Evolutionary conservation across 75 land plant genomes (phyloP).

Genomic region (Azolla pinnata): DNA sequence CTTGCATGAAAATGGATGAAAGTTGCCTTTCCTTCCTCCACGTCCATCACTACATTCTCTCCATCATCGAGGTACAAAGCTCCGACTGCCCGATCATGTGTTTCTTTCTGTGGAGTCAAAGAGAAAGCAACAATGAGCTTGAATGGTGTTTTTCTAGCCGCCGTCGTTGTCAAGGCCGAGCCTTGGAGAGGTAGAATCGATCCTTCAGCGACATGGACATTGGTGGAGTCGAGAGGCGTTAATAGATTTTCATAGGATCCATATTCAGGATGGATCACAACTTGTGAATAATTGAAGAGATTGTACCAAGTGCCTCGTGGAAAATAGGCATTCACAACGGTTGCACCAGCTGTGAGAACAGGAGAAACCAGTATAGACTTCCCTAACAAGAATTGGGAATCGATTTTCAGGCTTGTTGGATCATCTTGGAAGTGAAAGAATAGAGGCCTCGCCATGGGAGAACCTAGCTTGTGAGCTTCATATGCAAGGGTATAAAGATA

Average conservation of each 20-base stretch:
- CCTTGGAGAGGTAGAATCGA: slow-evolving; percentile 74
- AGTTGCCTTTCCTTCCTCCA: slow-evolving; percentile 39
- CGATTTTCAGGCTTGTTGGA: slow-evolving; percentile 32
- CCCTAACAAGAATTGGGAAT: slow-evolving; percentile 66
- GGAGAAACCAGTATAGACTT: slow-evolving; percentile 67
- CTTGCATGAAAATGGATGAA: slow-evolving; percentile 42
- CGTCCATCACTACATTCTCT: slow-evolving; percentile 55
- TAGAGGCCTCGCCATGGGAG: slow-evolving; percentile 77
- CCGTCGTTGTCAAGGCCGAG: slow-evolving; percentile 40
- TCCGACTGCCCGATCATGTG: slow-evolving; percentile 39
- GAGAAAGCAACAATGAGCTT: slow-evolving; percentile 44
- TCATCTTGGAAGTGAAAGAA: slow-evolving; percentile 75
- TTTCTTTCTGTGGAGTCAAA: slow-evolving; percentile 6
- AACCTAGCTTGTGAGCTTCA: slow-evolving; percentile 62
- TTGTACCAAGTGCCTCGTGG: slow-evolving; percentile 83
- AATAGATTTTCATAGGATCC: slow-evolving; percentile 33
- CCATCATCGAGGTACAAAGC: slow-evolving; percentile 58
- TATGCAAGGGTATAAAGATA: slow-evolving; percentile 63
- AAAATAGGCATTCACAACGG: slow-evolving; percentile 57
- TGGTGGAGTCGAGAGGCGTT: slow-evolving; percentile 58
- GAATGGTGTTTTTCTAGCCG: slow-evolving; percentile 56
- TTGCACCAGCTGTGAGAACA: slow-evolving; percentile 32
- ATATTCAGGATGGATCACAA: slow-evolving; percentile 9
- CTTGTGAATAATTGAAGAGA: slow-evolving; percentile 46
- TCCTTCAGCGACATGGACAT: slow-evolving; percentile 73